These are phyloP conservation scores for Amaranthus hypochondriacus DNA, from an alignment of 148 eudicot species.

Conservation along the genomic window DNA sequence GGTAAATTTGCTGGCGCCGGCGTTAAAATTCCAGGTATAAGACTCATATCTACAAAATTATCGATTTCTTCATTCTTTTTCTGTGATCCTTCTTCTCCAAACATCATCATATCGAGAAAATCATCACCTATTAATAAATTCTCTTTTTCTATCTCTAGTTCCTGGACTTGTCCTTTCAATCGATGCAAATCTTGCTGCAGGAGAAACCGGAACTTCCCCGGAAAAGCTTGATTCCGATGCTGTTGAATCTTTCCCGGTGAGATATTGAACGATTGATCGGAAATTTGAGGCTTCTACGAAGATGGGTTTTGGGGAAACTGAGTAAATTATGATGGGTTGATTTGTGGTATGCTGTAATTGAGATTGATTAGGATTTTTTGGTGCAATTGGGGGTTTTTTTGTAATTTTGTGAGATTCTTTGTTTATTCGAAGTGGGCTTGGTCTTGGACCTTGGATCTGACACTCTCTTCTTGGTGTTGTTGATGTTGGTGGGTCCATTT, in stretches of 20 bases:
- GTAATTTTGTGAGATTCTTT: constrained; percentile 57
- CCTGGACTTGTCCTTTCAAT: constrained; percentile 49
- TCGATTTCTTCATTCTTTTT: no score
- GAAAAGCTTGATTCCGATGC: background rate
- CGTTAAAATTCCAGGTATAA: no score
- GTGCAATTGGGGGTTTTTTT: constrained; percentile 48
- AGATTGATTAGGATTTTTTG: constrained; percentile 10
- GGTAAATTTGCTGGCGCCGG: no score
- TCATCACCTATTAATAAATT: background rate
- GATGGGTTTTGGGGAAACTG: constrained; percentile 61
- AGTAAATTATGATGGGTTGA: constrained; percentile 69
- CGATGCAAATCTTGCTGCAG: constrained; percentile 63
- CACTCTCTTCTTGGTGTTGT: constrained; percentile 21
- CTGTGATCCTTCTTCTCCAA: no score
- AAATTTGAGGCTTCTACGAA: constrained; percentile 52
- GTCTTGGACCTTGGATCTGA: constrained; percentile 64
- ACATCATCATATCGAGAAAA: background rate
- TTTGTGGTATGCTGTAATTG: background rate
- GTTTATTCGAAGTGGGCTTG: constrained; percentile 50
- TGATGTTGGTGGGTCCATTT: no score
- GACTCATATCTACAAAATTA: no score
- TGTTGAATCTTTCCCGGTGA: constrained; percentile 42
- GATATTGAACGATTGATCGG: constrained; percentile 55
- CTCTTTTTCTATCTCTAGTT: constrained; percentile 24
- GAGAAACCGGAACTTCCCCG: constrained; percentile 37